Conservation (phyloP, 192 early-diverging fungal species). For the Chytriomyces confervae region DNA sequence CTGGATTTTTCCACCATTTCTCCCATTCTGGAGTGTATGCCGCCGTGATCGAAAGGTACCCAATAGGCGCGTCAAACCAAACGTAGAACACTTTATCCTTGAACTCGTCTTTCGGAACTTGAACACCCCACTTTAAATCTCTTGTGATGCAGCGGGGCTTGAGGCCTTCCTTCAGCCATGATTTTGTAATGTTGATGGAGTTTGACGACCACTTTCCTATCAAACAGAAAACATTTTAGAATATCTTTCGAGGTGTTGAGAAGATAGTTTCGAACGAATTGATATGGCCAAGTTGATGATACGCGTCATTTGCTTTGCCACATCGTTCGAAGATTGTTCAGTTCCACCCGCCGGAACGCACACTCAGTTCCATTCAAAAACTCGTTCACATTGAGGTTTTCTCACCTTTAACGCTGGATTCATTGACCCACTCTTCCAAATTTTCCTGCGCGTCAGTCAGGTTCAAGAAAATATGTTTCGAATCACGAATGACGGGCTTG, state of each 20-base stretch:
- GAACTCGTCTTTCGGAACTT: constrained; percentile 83
- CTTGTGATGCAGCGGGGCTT: constrained; percentile 94
- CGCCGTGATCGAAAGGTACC: constrained; percentile 97
- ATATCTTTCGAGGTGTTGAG: too few species aligned
- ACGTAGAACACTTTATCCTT: constrained; percentile 98
- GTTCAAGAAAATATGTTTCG: constrained; percentile 91
- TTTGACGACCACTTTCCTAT: constrained; percentile 85
- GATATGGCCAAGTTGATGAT: too few species aligned
- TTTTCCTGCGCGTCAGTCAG: constrained; percentile 75
- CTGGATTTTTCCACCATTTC: constrained; percentile 99
- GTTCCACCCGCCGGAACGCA: neutral
- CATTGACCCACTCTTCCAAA: constrained; percentile 77
- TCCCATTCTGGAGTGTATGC: constrained; percentile 94
- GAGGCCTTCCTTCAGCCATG: constrained; percentile 95
- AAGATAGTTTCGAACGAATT: too few species aligned
- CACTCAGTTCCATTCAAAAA: neutral
- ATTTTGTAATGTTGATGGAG: constrained; percentile 82
- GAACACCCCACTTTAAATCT: constrained; percentile 98
- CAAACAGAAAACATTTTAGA: too few species aligned
- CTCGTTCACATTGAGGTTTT: too few species aligned
- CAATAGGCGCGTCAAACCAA: constrained; percentile 99
- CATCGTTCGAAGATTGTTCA: too few species aligned
- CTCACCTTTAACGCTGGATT: constrained; percentile 69
- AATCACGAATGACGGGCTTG: constrained; percentile 78
- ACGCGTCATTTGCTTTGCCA: too few species aligned